Percentiles rank a stretch among this genome's conserved stretches.
phyloP scores from a whole-genome alignment of 768 basidiomycete species.

The Phlebiopsis flavidoalba region DNA sequence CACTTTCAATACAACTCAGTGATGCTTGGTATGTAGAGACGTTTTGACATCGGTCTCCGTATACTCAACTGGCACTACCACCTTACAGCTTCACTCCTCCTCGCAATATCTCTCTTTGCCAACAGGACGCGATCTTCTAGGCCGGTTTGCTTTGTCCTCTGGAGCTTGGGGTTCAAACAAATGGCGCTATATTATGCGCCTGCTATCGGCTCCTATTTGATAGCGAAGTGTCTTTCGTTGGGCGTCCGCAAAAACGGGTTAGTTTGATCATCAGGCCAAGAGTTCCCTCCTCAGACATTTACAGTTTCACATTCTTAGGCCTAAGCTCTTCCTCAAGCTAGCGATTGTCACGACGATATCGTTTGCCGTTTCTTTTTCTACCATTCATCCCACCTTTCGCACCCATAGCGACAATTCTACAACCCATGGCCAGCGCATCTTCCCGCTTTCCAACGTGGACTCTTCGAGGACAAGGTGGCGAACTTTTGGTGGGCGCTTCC shows the following conservation, averaged over 20 bases:
- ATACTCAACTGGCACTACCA: constrained; percentile 20
- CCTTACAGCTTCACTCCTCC: constrained; percentile 67
- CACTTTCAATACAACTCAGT: constrained; percentile 96
- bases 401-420: constrained; percentile 38
- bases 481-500: constrained; percentile 96
- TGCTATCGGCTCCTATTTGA: constrained; percentile 83
- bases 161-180: constrained; percentile 91
- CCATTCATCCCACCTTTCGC: constrained; percentile 77
- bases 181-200: constrained; percentile 96
- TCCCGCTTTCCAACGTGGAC: constrained; percentile 86
- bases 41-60: neutral
- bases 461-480: constrained; percentile 95
- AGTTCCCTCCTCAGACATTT: neutral
- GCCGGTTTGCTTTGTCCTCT: constrained; percentile 74
- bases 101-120: constrained; percentile 68
- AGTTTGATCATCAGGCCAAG: constrained; percentile 18
- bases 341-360: constrained; percentile 55
- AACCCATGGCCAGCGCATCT: constrained; percentile 77
- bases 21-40: constrained; percentile 68
- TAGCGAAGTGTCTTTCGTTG: constrained; percentile 85
- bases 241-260: constrained; percentile 72
- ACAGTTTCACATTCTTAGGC: constrained; percentile 9
- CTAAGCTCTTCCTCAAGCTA: constrained; percentile 60
- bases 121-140: constrained; percentile 64
- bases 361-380: constrained; percentile 65